Percentiles rank a stretch among this genome's conserved stretches.
Conservation (phyloP, 169 alveolate genomes). For the Amoebophrya sp. region DNA sequence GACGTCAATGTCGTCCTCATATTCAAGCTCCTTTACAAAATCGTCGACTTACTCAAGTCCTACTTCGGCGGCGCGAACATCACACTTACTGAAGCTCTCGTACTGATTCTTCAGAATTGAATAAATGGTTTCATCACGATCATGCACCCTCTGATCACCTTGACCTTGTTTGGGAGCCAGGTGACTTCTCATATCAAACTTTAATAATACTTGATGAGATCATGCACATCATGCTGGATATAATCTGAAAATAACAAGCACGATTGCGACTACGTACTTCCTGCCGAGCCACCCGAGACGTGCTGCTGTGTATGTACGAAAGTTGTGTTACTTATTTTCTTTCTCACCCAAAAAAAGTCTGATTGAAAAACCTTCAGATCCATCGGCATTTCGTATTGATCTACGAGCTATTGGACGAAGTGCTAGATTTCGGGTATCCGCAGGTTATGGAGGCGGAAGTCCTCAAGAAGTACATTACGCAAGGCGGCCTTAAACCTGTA, state of each 20-base stretch:
- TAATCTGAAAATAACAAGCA: not conserved
- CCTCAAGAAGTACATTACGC: slow-evolving; percentile 67
- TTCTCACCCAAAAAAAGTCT: not conserved
- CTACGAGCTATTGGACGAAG: slow-evolving; percentile 56
- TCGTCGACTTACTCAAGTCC: slow-evolving; percentile 42
- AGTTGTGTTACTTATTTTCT: not conserved
- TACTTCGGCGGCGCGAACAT: not conserved
- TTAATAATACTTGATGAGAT: not conserved
- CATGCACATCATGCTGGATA: not conserved
- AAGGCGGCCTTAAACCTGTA: slow-evolving; percentile 62
- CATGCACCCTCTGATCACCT: not conserved
- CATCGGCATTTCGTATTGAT: slow-evolving; percentile 49
- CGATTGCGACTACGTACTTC: not conserved
- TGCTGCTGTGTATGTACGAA: not conserved
- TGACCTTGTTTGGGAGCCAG: not conserved
- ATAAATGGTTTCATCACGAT: slow-evolving; percentile 30
- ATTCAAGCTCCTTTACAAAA: slow-evolving; percentile 52
- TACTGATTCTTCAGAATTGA: too few species aligned
- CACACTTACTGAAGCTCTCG: not conserved
- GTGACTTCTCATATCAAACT: not conserved
- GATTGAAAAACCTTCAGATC: slow-evolving; percentile 27
- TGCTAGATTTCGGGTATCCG: slow-evolving; percentile 80
- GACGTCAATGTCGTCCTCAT: slow-evolving; percentile 65
- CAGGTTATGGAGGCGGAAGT: slow-evolving; percentile 77
- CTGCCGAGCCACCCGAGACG: not conserved